Base-by-base conservation (phyloP, 169 alveolate genomes). In the Cryptosporidium viatorum region DNA sequence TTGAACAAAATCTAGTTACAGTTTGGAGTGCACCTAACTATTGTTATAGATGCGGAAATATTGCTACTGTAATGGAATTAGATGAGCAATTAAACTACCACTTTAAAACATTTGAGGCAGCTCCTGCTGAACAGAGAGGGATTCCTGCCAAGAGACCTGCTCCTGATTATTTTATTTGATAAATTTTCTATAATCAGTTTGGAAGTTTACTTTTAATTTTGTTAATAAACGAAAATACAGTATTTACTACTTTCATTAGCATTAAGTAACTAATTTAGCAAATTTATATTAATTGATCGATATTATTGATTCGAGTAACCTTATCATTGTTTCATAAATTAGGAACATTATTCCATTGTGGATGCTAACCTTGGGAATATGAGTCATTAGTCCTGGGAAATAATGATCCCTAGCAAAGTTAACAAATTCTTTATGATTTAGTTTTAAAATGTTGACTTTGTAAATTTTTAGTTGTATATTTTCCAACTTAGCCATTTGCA, bases 11-110 rank as follows among this genome's bases (percentile, higher is more conserved):
- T 50, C 91, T 94, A n/a, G 96, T 94, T 39, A 94, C 96, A 9
- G 99, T 98, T 65, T 98, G 99, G 99, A 95, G 98, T 45, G 99
- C 99, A 16, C 99, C 99, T 0, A 98, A 98, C 92, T 98, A 98
- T 91, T 98, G 99, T 86, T 97, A 97, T 93, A 92, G 98, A 92
- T 97, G 98, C 70, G 97, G 97, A 29, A 96, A 96, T 85, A 95
- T 93, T 48, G 99, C 98, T 1, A 95, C 98, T 10, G 94, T 97
- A 8, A 92, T 97, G 93, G 97, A 97, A 85, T 84, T 95, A 2
- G 98, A 97, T 93, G 99, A 97, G 86, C 94, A 95, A 75, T 85
- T 94, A 21, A 84, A 94, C 70, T 94, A 94, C 84, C 84, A 71
- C 58, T 94, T 94, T 86, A 93, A 93, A 74, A 95, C 93, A 29